Base-by-base conservation (phyloP, 169 alveolate species). In the Plasmodium berghei region DNA sequence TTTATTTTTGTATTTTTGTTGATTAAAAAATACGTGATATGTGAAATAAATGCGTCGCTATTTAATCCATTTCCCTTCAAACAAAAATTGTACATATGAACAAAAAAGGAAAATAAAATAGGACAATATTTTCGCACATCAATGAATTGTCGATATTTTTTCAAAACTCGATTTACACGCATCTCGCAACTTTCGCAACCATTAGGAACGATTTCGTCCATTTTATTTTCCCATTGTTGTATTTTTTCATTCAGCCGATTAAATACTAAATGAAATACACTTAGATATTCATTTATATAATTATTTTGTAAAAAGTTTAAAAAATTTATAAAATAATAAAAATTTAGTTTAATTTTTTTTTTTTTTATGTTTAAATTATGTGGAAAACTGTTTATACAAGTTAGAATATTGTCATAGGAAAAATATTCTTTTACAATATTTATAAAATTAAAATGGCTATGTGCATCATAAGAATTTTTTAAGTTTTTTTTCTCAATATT, bases 21-120 rank as follows among this genome's bases (percentile, higher is more conserved):
- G 18, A 83, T 83, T 48, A 83, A 52, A 46, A 83, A 83, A 49
- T 28, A 83, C 5, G 90, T 83, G 14, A 83, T 83, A 49, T 83
- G 80, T 2, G 90, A 83, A 46, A 46, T 83, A 34, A 83, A 69
- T 12, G 56, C 45, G 69, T 58, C 90, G 22, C 28, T 69, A 46
- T 85, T 67, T 46, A 83, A 61, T 5, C 90, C 90, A 61, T 67
- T 9, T 70, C 54, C 34, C 64, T 83, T 66, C 73, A 83, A 26
- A 71, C 90, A 83, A n/a, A 46, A 66, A 83, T 83, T 83, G 24
- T 83, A 83, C 90, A 83, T 83, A 62, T 83, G 73, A 40, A 83
- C 14, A 22, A 83, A 55, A 61, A 83, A 83, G 61, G 73, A 67
- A 55, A 66, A 83, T 49, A 69, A 24, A 55, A 83, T 48, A 24